These are phyloP conservation scores for Podospora australis DNA, from an alignment of 495 filamentous ascomycete species.

Conservation along the genomic window DNA sequence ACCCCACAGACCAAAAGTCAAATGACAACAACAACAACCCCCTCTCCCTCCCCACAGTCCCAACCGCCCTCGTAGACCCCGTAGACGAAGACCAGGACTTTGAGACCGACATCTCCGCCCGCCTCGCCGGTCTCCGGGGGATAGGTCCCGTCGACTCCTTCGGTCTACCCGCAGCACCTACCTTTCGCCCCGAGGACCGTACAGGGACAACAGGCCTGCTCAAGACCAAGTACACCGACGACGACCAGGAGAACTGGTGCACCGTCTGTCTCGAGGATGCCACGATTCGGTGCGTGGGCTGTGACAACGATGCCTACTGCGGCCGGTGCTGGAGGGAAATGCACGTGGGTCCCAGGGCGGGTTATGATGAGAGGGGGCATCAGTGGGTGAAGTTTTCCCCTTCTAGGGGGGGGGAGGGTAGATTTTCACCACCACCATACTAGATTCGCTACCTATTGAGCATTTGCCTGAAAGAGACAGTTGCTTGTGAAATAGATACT, in stretches of 20 bases:
- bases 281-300: slow-evolving; percentile 54
- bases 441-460: too few relatives aligned
- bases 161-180: slow-evolving; percentile 49
- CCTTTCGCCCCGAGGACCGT: slow-evolving; percentile 40
- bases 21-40: neutral
- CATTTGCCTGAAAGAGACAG: too few relatives aligned
- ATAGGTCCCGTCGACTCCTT: slow-evolving; percentile 29
- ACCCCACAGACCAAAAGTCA: neutral
- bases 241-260: slow-evolving; percentile 63
- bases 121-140: slow-evolving; percentile 35
- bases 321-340: slow-evolving; percentile 62
- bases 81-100: slow-evolving; percentile 21
- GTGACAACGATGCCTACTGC: slow-evolving; percentile 62
- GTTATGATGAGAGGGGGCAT: slow-evolving; percentile 51
- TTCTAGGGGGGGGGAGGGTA: neutral
- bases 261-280: slow-evolving; percentile 64
- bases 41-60: slow-evolving; percentile 32
- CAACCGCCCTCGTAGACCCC: slow-evolving; percentile 25
- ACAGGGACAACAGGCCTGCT: too few relatives aligned
- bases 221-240: slow-evolving; percentile 51
- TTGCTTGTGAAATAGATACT: too few relatives aligned
- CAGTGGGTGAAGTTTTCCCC: slow-evolving; percentile 33
- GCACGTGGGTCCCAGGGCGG: slow-evolving; percentile 52
- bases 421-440: too few relatives aligned
- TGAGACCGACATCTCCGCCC: slow-evolving; percentile 32